phyloP scores from a whole-genome alignment of 225 moss, liverwort and hornwort species.

The Neckera pumila region DNA sequence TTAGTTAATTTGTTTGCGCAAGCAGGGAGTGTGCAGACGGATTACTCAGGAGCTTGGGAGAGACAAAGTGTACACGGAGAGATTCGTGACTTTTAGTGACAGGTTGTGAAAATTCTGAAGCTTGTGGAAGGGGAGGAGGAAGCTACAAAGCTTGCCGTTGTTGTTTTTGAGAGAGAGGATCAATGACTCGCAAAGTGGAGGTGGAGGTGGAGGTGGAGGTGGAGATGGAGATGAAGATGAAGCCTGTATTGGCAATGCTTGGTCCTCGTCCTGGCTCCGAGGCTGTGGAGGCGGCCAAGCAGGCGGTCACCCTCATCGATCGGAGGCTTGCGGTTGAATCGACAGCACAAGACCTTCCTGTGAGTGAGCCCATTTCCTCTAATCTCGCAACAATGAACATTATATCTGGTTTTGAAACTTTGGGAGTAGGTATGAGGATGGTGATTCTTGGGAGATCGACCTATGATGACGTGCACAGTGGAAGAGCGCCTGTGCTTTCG shows the following conservation, averaged over 20 bases:
- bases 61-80: not conserved
- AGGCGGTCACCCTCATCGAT: conserved; percentile 12
- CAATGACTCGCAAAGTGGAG: conserved; percentile 13
- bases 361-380: not conserved
- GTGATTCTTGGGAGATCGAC: not conserved
- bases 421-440: not conserved
- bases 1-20: not conserved
- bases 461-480: not conserved
- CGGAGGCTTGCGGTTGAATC: conserved; percentile 7
- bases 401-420: not conserved
- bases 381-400: too few species aligned
- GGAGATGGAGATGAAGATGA: not conserved
- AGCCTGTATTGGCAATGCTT: conserved; percentile 21
- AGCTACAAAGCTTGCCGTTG: not conserved
- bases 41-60: not conserved
- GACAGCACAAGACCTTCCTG: not conserved
- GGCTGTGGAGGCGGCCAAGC: conserved; percentile 32
- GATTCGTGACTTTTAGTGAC: not conserved
- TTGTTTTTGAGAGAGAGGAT: not conserved
- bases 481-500: not conserved
- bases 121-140: not conserved
- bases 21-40: not conserved
- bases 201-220: too few species aligned
- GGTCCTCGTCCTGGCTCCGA: conserved; percentile 27
- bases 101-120: not conserved